These are phyloP conservation scores for Holtermannia corniformis DNA, from an alignment of 768 basidiomycete species.

Conservation along the genomic window DNA sequence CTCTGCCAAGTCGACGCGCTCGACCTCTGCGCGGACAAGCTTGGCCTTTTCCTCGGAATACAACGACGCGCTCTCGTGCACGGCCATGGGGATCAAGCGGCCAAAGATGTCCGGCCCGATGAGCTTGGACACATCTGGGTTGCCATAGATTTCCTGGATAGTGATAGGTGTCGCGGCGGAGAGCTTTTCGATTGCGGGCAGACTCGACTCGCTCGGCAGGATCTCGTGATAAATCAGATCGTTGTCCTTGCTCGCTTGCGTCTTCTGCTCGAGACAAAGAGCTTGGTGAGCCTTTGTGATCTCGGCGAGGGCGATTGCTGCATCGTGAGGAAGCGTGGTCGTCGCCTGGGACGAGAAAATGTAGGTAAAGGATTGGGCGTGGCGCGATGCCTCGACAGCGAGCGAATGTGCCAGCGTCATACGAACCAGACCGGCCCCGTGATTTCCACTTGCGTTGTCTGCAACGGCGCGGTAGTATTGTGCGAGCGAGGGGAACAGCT, in stretches of 20 bases:
- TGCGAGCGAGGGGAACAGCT: conserved; percentile 73
- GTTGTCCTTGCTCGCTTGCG: conserved; percentile 76
- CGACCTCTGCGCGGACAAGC: conserved; percentile 75
- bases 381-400: conserved; percentile 72
- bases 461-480: conserved; percentile 78
- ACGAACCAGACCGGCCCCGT: conserved; percentile 77
- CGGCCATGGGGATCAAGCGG: conserved; percentile 77
- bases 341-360: conserved; percentile 49
- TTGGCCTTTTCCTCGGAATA: conserved; percentile 99
- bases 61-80: conserved; percentile 90
- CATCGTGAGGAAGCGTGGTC: conserved; percentile 77
- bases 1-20: conserved; percentile 74
- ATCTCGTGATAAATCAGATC: conserved; percentile 96
- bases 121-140: conserved; percentile 83
- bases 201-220: conserved; percentile 64
- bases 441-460: conserved; percentile 63
- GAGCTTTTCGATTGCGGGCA: conserved; percentile 74
- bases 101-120: conserved; percentile 88
- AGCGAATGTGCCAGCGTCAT: conserved; percentile 64
- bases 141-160: conserved; percentile 87
- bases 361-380: conserved; percentile 59
- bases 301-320: conserved; percentile 66
- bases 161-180: conserved; percentile 64
- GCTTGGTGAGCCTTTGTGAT: conserved; percentile 74
- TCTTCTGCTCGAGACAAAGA: conserved; percentile 63